These are phyloP conservation scores for Lecanosticta acicola DNA, from an alignment of 2,329 filamentous ascomycete genomes.

Conservation along the genomic window DNA sequence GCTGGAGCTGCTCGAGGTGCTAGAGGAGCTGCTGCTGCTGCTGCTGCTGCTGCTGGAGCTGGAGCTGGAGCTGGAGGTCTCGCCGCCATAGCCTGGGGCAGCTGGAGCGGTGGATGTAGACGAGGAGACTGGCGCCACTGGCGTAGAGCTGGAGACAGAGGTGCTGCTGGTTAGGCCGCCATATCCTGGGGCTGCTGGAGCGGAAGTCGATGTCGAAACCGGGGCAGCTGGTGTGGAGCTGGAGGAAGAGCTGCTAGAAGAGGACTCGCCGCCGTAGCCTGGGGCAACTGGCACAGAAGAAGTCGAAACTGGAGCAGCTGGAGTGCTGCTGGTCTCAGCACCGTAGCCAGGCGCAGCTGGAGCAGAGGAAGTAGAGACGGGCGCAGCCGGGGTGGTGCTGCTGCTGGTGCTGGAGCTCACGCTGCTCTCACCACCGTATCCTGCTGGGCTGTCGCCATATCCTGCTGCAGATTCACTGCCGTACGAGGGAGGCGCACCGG, in stretches of 20 bases:
- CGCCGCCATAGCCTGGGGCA: slow-evolving; percentile 8
- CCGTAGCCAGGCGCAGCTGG: slow-evolving; percentile 4
- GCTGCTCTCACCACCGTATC: slow-evolving; percentile 10
- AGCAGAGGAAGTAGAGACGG: slow-evolving; percentile 8
- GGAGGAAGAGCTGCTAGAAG: slow-evolving; percentile 4
- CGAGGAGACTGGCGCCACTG: background rate
- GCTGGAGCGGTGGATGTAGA: background rate
- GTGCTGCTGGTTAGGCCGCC: slow-evolving; percentile 12
- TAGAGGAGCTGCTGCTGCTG: no score
- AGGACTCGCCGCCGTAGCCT: background rate
- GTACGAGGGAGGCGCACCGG: background rate
- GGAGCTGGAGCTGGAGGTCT: slow-evolving; percentile 10
- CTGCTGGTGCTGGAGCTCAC: slow-evolving; percentile 1
- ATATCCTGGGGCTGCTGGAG: slow-evolving; percentile 4
- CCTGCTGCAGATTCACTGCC: slow-evolving; percentile 11
- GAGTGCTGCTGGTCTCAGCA: slow-evolving; percentile 5
- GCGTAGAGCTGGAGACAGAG: slow-evolving; percentile 3
- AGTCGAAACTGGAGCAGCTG: slow-evolving; percentile 8
- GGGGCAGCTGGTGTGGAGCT: background rate
- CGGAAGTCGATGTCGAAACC: background rate
- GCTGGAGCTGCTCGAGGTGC: no score
- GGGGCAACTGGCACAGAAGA: slow-evolving; percentile 1
- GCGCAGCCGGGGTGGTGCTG: slow-evolving; percentile 2
- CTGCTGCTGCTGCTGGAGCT: background rate
- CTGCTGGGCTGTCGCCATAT: slow-evolving; percentile 17